These are phyloP conservation scores for Eimeria acervulina DNA, from an alignment of 169 alveolate species.

Conservation along the genomic window DNA sequence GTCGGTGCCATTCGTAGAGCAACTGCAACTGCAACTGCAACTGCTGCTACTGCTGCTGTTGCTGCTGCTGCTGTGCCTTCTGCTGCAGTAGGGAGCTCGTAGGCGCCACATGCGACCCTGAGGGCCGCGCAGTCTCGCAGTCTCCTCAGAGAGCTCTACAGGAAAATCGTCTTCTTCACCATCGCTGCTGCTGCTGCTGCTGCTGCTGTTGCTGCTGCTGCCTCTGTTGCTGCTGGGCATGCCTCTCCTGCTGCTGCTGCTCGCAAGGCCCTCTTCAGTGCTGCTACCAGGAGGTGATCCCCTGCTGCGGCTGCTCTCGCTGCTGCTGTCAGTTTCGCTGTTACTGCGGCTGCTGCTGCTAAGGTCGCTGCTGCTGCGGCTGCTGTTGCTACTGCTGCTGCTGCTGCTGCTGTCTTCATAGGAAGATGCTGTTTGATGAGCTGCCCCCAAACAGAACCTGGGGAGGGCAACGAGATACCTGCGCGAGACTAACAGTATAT, in stretches of 20 bases:
- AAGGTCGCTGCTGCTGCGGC: neutral
- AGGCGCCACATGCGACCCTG: slow-evolving; percentile 57
- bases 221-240: neutral
- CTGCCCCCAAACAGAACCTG: slow-evolving; percentile 13
- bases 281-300: neutral
- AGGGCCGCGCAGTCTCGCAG: neutral
- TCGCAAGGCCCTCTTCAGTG: neutral
- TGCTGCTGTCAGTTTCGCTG: neutral
- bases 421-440: neutral
- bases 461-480: slow-evolving; percentile 10
- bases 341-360: neutral
- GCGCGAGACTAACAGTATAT: neutral
- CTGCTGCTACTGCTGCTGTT: neutral
- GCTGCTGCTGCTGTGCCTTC: neutral
- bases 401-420: neutral
- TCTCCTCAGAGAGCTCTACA: neutral
- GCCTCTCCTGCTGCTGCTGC: slow-evolving; percentile 1
- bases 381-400: slow-evolving; percentile 20
- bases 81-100: neutral
- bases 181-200: slow-evolving; percentile 37
- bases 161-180: neutral
- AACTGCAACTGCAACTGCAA: neutral
- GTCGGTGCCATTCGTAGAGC: neutral
- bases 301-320: neutral
- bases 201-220: slow-evolving; percentile 25